phyloP scores from a whole-genome alignment of 768 basidiomycete genomes.

The Mycena vitilis region DNA sequence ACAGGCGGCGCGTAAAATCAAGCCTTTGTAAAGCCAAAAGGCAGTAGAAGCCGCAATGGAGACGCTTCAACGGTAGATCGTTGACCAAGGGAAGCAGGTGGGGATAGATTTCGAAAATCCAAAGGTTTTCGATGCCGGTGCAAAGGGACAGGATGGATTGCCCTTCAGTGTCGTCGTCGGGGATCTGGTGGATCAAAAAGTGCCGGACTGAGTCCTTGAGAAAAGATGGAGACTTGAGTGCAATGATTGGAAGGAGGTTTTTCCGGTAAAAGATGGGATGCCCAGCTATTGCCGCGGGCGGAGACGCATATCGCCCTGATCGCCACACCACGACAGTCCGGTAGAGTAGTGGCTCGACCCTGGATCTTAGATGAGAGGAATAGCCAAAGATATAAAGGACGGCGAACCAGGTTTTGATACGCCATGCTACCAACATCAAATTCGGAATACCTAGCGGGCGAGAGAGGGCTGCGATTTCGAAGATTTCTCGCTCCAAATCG shows the following conservation, averaged over 20 bases:
- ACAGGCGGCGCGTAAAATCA: neutral
- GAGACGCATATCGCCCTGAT: neutral
- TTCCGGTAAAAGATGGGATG: neutral
- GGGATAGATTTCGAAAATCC: neutral
- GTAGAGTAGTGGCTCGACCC: constrained; percentile 1
- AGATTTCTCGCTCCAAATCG: neutral
- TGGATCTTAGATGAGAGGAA: neutral
- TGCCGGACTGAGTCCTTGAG: constrained; percentile 1
- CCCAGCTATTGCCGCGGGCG: neutral
- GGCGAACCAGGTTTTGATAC: neutral
- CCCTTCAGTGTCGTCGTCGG: constrained; percentile 2
- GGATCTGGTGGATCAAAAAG: neutral
- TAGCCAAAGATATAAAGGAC: too few species aligned
- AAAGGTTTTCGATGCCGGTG: constrained; percentile 7
- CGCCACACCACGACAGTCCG: constrained; percentile 2
- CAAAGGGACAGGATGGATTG: constrained; percentile 2
- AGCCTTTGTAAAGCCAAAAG: neutral
- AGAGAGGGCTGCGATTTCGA: constrained; percentile 1
- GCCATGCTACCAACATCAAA: constrained; percentile 7
- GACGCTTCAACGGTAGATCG: neutral
- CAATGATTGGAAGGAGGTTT: neutral
- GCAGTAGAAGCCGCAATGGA: neutral
- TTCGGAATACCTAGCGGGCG: neutral
- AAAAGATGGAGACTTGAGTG: neutral
- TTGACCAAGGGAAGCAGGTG: neutral